A percentile compares a stretch with the other conserved stretches of the same genome.
These are phyloP conservation scores for Lippia alba DNA, from an alignment of 305 asterid genomes.

Conservation along the genomic window DNA sequence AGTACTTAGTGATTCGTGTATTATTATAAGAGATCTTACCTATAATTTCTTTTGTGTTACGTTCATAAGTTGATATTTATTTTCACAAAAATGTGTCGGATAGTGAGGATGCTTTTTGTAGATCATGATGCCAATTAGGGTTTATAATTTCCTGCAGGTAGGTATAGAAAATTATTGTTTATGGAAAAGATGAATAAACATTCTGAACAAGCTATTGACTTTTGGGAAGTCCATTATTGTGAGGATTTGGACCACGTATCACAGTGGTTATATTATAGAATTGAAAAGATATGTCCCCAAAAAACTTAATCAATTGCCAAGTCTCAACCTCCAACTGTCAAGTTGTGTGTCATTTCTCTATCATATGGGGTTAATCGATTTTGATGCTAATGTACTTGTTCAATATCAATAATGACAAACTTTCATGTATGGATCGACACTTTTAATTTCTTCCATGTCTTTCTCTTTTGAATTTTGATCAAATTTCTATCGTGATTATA, in stretches of 20 bases:
- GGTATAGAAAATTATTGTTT: slow-evolving; percentile 26
- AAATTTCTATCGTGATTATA: no score
- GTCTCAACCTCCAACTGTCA: slow-evolving; percentile 49
- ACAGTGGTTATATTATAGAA: neutral
- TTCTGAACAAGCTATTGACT: slow-evolving; percentile 46
- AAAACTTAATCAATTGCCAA: slow-evolving; percentile 16
- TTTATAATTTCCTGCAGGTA: slow-evolving; percentile 14
- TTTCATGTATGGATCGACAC: no score
- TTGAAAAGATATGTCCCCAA: neutral
- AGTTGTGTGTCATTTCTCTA: slow-evolving; percentile 8
- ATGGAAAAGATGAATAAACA: slow-evolving; percentile 1
- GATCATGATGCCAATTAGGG: neutral
- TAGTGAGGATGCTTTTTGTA: neutral
- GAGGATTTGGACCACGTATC: slow-evolving; percentile 42
- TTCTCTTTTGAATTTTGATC: no score
- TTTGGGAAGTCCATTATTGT: slow-evolving; percentile 12
- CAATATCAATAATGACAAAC: no score
- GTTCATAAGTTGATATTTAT: neutral
- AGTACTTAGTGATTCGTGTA: no score
- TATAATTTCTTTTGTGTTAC: no score
- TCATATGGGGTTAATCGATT: slow-evolving; percentile 23
- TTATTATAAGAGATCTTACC: no score
- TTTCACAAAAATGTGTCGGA: neutral
- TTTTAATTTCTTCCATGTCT: no score
- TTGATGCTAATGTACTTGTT: slow-evolving; percentile 21